Evolutionary conservation across 208 protist genomes (phyloP).

Genomic region (Trypanosomatidae sp.): DNA sequence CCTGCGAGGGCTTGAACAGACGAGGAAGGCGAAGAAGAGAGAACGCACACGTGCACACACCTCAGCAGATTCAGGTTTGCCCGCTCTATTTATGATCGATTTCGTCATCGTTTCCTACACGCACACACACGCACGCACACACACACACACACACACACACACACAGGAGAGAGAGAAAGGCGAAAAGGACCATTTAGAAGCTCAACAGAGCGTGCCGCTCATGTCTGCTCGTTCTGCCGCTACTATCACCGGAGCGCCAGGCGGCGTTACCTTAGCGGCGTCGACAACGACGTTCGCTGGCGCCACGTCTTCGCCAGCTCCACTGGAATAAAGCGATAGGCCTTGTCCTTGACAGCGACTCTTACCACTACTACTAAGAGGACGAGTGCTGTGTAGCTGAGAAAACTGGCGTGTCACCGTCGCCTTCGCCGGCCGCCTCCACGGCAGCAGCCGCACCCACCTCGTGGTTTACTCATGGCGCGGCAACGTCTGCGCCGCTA

Average conservation of each 20-base stretch:
- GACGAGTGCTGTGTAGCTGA: not conserved
- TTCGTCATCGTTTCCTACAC: not conserved
- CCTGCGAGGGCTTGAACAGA: not conserved
- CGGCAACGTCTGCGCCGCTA: constrained; percentile 13
- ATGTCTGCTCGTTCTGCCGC: not conserved
- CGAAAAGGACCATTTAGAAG: not conserved
- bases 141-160: not conserved
- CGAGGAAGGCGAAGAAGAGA: not conserved
- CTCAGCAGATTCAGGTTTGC: not conserved
- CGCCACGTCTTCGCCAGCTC: constrained; percentile 4
- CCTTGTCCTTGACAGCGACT: constrained; percentile 23
- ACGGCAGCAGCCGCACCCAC: not conserved
- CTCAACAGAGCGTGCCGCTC: not conserved
- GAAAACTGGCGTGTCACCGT: not conserved
- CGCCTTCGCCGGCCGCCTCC: not conserved
- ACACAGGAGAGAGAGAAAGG: not conserved
- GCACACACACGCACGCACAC: not conserved
- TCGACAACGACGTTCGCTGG: not conserved
- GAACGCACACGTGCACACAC: not conserved
- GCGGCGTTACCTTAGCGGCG: not conserved
- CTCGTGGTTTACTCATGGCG: not conserved
- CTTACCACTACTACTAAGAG: constrained; percentile 22
- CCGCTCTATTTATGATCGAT: not conserved
- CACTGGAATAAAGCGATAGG: constrained; percentile 24
- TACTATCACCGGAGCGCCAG: not conserved